Evolutionary conservation across 257 asterid genomes (phyloP), one percentile per base, ranked within the genome.

Genomic region (Nicotiana tabacum): DNA sequence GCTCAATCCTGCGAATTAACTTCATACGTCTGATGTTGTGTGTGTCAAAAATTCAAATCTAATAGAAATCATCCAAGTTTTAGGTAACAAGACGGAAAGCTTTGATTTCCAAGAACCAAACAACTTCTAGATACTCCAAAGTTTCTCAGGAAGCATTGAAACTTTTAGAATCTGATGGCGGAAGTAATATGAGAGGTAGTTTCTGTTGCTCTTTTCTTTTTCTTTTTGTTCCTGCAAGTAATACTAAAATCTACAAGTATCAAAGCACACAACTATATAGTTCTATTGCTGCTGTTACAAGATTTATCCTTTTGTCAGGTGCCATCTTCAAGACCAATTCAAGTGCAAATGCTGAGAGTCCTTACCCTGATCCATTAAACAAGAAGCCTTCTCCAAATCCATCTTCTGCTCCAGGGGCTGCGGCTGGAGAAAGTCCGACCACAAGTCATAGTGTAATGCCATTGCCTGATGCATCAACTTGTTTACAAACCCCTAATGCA

Each of bases 271-370:
- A 32, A 48, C 11, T 29, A 21, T n/a, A 2, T 13, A 29, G 18
- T 61, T 43, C 8, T 12, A 13, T 64, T 12, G 2, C 16, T 32
- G 3, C 6, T 30, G 15, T 24, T 61, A 65, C 76, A 46, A 10
- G 6, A 24, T 6, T n/a, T 13, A 70, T 58, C 77, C 17, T 56
- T 30, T 30, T 66, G 3, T 62, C 56, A 86, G 90, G 84, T 83
- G 9, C 84, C 82, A 58, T 57, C 69, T 72, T 69, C 84, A 56
- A 69, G 11, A 58, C 11, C 21, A 58, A 58, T 18, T 58, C 64
- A 58, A 13, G n/a, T 4, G 4, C 13, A 30, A 13, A 29, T 13
- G 43, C 15, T n/a, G 81, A 82, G 53, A 2, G 11, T 33, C 39
- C 65, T 10, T 60, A 27, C 17, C 66, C 66, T 60, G 27, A 43